Evolutionary conservation across 1,284 basidiomycete species (phyloP), one percentile per base, ranked within the genome.

Genomic region (Moesziomyces globuligerus): DNA sequence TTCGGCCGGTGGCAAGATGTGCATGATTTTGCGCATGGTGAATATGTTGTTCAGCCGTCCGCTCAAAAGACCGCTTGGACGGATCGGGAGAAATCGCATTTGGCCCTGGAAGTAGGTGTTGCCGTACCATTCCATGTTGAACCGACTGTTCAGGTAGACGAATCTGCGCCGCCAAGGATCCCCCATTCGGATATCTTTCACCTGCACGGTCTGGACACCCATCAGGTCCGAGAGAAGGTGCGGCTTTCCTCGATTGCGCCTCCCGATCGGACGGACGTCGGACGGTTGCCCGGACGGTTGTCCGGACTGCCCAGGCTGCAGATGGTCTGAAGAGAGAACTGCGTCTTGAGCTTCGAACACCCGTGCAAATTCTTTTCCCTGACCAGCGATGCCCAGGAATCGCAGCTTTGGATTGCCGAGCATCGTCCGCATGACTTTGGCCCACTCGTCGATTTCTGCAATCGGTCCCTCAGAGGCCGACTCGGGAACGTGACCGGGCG

Each of bases 11-110:
- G 59, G 59, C n/a, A 61, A 21, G 10, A 55, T 3, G 11, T 40
- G 4, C 1, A 41, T 1, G 2, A 8, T 1, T 7, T 7, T 20
- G 8, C 52, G 39, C n/a, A 32, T 32, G 15, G 15, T 9, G n/a
- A 43, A 44, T 9, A 48, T 1, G 3, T 32, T 38, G 18, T 18
- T 43, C 34, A 62, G 7, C 0, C 8, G 5, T 0, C 6, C 3
- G 28, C 43, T 34, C 1, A 13, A 4, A 0, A 62, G 38, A 18
- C 28, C 18, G 2, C 43, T 21, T 15, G 13, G 1, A 2, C 40
- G 18, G 37, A 64, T 44, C 11, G 48, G 53, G 3, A 64, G 39
- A 26, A 51, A 56, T 2, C 11, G 20, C 7, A 64, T 9, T 0
- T n/a, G 18, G 23, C 45, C 23, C 0, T 25, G 1, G 7, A 64